Conservation (phyloP, 208 protist genomes). For the Trypanosoma scelopori region DNA sequence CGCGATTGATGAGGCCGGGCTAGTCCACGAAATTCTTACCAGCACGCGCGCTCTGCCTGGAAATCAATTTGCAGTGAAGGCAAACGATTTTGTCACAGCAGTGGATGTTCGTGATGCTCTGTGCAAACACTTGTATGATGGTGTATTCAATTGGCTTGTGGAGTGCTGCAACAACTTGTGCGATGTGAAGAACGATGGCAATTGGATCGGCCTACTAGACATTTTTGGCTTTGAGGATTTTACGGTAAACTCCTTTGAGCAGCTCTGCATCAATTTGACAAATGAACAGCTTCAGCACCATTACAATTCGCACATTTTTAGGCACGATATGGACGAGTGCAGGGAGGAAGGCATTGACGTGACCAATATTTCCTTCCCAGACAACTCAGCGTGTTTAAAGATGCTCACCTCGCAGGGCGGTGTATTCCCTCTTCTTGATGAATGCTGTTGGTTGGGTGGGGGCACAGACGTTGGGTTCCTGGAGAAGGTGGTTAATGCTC, state of each 20-base stretch:
- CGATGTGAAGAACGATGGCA: conserved; percentile 15
- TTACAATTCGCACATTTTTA: conserved; percentile 87
- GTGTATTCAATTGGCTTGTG: conserved; percentile 38
- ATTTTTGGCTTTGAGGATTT: conserved; percentile 47
- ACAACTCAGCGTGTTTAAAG: conserved; percentile 77
- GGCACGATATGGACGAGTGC: conserved; percentile 59
- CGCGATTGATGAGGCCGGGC: conserved; percentile 20
- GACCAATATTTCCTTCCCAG: conserved; percentile 60
- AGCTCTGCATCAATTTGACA: conserved; percentile 40
- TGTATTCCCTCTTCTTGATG: conserved; percentile 77
- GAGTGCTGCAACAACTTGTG: conserved; percentile 32
- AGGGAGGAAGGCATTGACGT: conserved; percentile 77
- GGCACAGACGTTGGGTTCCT: conserved; percentile 54
- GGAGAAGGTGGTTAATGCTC: conserved; percentile 24
- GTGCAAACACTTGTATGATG: conserved; percentile 38
- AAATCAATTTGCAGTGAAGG: conserved; percentile 18
- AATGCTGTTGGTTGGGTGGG: conserved; percentile 72
- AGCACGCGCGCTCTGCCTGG: conserved; percentile 26
- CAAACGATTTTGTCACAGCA: conserved; percentile 32
- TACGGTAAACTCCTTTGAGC: conserved; percentile 35
- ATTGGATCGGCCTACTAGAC: conserved; percentile 46
- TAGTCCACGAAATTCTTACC: conserved; percentile 30
- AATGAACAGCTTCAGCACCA: conserved; percentile 47
- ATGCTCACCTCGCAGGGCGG: conserved; percentile 70
- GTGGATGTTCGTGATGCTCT: conserved; percentile 61